Evolutionary conservation across 2,329 filamentous ascomycete genomes (phyloP), one percentile per base, ranked within the genome.

Genomic region (Spiromastix sp.): DNA sequence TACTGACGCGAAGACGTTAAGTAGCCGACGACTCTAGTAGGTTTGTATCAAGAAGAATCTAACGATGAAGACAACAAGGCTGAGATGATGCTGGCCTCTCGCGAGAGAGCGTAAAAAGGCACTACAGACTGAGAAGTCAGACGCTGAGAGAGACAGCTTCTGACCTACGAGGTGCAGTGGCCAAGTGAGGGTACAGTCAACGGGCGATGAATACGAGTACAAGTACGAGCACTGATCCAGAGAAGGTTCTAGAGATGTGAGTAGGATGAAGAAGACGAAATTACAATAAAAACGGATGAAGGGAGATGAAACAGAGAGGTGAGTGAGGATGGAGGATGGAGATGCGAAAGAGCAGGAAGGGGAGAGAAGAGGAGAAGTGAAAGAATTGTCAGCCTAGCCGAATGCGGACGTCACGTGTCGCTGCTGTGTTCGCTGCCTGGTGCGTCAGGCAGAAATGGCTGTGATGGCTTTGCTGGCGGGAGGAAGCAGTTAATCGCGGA

Each of bases 321-420:
- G 32, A 20, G 37, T 27, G 32, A 44, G 33, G 31, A 36, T 35
- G 33, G 21, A 33, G 34, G 30, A 28, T 19, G 29, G 35, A 26
- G 28, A 25, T 21, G 34, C 26, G 36, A 32, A 32, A 28, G 35
- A 38, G 37, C 24, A 36, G 39, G 32, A 30, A 31, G 31, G 25
- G 32, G 37, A 32, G 41, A 30, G 40, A 35, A 38, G 33, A 34
- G 27, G 21, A 24, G n/a, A n/a, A 7, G 21, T 7, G 21, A 30
- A 35, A 39, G 25, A 17, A n/a, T 31, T 31, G 12, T n/a, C n/a
- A n/a, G n/a, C n/a, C n/a, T n/a, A n/a, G n/a, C n/a, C n/a, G n/a
- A n/a, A n/a, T n/a, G 22, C 4, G 10, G 10, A 25, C 22, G 22
- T 25, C 10, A 4, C 5, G 22, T 25, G 3, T 25, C 22, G 22